Conservation (phyloP, 1,284 basidiomycete genomes). For the Coniferiporia weirii region DNA sequence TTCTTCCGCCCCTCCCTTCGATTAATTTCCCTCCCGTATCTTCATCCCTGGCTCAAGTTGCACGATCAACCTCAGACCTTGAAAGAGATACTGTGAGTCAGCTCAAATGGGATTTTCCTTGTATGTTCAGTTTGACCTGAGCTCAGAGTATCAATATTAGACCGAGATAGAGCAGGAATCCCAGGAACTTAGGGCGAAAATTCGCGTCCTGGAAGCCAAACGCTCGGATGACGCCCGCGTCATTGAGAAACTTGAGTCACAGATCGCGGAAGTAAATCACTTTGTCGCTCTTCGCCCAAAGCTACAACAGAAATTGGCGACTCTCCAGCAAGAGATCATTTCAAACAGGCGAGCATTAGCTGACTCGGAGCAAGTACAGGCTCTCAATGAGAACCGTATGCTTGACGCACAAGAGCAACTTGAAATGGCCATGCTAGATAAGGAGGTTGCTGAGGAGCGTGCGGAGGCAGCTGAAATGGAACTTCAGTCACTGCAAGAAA, state of each 20-base stretch:
- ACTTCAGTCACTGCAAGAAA: constrained; percentile 73
- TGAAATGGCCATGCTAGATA: constrained; percentile 93
- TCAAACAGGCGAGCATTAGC: constrained; percentile 61
- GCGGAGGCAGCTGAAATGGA: constrained; percentile 79
- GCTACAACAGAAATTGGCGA: constrained; percentile 81
- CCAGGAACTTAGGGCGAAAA: constrained; percentile 80
- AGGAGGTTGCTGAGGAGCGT: constrained; percentile 95
- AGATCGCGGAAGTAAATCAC: constrained; percentile 77
- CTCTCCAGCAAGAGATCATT: constrained; percentile 73
- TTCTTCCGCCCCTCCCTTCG: constrained; percentile 23
- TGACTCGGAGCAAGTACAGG: constrained; percentile 61
- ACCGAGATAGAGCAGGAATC: constrained; percentile 48
- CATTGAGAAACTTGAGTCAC: constrained; percentile 80
- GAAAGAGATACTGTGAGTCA: constrained; percentile 13
- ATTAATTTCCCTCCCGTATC: constrained; percentile 8
- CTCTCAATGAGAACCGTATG: constrained; percentile 54
- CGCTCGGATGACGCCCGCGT: constrained; percentile 82
- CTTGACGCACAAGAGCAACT: constrained; percentile 82
- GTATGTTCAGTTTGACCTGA: neutral
- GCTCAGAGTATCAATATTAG: neutral
- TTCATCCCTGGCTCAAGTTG: constrained; percentile 19
- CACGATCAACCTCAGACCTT: constrained; percentile 23
- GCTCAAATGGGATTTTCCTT: neutral
- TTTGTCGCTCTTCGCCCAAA: constrained; percentile 86
- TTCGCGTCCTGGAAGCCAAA: constrained; percentile 82